A percentile compares a stretch with the other conserved stretches of the same genome.
Evolutionary conservation across 805 yeast genomes (phyloP).

Genomic region (Candida golubevii): DNA sequence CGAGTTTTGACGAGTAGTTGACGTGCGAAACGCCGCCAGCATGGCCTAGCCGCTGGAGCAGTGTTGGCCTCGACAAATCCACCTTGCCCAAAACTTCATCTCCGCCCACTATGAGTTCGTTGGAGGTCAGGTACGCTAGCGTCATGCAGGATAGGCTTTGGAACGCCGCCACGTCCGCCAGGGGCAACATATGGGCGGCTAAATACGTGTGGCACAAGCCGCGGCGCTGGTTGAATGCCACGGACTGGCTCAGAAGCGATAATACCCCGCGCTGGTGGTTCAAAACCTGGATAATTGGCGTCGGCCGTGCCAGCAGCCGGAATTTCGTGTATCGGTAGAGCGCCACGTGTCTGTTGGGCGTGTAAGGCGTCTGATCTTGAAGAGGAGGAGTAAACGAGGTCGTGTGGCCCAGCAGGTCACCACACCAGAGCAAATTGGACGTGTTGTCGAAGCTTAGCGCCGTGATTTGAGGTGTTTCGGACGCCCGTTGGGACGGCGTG

Average conservation of each 20-base stretch:
- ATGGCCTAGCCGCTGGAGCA: constrained; percentile 31
- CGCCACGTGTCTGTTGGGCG: constrained; percentile 15
- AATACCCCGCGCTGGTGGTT: constrained; percentile 32
- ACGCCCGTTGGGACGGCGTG: constrained; percentile 4
- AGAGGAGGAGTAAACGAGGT: constrained; percentile 28
- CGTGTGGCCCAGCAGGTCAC: constrained; percentile 56
- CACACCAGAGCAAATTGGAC: constrained; percentile 83
- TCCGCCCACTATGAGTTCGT: constrained; percentile 30
- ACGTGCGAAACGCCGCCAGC: constrained; percentile 43
- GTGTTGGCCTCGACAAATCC: constrained; percentile 30
- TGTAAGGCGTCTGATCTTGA: constrained; percentile 12
- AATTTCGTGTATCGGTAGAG: constrained; percentile 37
- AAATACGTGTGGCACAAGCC: constrained; percentile 25
- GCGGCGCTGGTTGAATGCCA: constrained; percentile 33
- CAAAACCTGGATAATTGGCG: constrained; percentile 26
- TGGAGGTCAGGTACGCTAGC: constrained; percentile 25
- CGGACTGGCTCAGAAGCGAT: constrained; percentile 27
- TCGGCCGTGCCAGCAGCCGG: constrained; percentile 17
- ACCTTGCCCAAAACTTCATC: constrained; percentile 25
- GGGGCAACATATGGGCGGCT: constrained; percentile 10
- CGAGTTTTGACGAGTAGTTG: constrained; percentile 42
- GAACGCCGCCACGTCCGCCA: constrained; percentile 14
- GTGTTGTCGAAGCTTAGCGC: constrained; percentile 55
- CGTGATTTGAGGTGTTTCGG: constrained; percentile 19
- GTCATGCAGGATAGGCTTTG: constrained; percentile 30